Base-by-base conservation (phyloP, 148 eudicot species). In the Bassia scoparia region DNA sequence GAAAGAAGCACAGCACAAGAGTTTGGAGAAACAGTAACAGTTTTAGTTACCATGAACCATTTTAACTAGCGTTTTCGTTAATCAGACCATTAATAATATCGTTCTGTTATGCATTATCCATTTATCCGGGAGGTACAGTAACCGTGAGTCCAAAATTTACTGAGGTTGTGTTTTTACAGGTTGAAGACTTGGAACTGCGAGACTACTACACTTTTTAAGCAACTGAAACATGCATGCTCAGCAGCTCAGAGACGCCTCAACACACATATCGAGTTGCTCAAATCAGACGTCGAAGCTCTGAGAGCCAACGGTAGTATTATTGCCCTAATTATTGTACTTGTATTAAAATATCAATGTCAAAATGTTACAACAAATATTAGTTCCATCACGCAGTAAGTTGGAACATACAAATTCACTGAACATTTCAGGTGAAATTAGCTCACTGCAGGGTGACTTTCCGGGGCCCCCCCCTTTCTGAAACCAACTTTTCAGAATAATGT, bases 241-340 rank as follows among this genome's bases (percentile, higher is more conserved):
- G 74, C 93, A 88, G 76, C 91, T 87, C 59, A 87, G 85, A 80
- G 96, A 91, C 76, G 87, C 97, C 46, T 69, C 84, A 11, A 91
- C 94, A 94, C n/a, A 91, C 75, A 89, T n/a, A 94, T 46, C 81
- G 96, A 26, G 98, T n/a, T 94, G 76, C 98, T 94, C 43, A 89
- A 88, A 74, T 88, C 98, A 33, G 90, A 91, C 61, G 98, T 94
- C 16, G 97, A 89, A 83, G 98, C 97, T 82, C 76, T 94, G 79
- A 86, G 98, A 89, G 98, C 98, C 70, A 94, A 94, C n/a, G 93
- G 98, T 93, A 83, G 8, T n/a, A n/a, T n/a, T n/a, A n/a, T n/a
- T n/a, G n/a, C n/a, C n/a, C n/a, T n/a, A n/a, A n/a, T n/a, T n/a
- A n/a, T n/a, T n/a, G n/a, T n/a, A n/a, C n/a, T n/a, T n/a, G n/a